phyloP scores from a whole-genome alignment of 2,329 filamentous ascomycete species.

The Calonectria hawksworthii region DNA sequence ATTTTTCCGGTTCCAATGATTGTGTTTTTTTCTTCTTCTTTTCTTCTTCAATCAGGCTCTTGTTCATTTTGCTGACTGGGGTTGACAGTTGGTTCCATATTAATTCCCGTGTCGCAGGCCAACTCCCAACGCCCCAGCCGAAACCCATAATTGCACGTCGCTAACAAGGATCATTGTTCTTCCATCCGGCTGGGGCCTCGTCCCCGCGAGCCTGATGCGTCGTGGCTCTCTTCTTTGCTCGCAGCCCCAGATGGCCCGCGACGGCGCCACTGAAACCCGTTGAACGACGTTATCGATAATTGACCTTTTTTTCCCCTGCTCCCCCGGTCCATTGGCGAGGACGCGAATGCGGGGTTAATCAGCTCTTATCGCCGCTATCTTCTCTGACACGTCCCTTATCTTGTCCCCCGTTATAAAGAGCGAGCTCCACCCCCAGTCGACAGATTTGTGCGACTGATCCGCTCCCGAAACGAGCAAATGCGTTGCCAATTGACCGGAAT shows the following conservation, averaged over 20 bases:
- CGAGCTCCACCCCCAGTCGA: constrained; percentile 19
- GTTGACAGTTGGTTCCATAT: neutral
- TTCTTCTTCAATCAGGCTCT: neutral
- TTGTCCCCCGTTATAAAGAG: constrained; percentile 17
- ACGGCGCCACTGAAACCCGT: neutral
- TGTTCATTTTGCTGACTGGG: neutral
- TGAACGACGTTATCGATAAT: neutral
- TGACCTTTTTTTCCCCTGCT: neutral
- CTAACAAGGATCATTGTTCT: neutral
- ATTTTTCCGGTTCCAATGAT: neutral
- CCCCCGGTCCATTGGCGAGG: neutral
- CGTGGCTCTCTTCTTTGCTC: neutral
- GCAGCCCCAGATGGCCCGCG: neutral
- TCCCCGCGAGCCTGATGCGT: neutral
- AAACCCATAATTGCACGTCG: neutral
- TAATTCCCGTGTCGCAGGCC: neutral
- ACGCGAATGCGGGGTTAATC: neutral
- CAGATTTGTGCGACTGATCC: constrained; percentile 14
- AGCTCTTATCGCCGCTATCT: constrained; percentile 8
- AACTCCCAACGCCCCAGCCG: too few species aligned
- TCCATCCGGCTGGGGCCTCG: neutral
- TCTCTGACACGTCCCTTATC: constrained; percentile 2
- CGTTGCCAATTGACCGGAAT: constrained; percentile 13
- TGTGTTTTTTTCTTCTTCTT: neutral
- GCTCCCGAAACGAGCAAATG: constrained; percentile 9